Conservation (phyloP, 2,329 filamentous ascomycete species). For the Coccinonectria pachysandricola region DNA sequence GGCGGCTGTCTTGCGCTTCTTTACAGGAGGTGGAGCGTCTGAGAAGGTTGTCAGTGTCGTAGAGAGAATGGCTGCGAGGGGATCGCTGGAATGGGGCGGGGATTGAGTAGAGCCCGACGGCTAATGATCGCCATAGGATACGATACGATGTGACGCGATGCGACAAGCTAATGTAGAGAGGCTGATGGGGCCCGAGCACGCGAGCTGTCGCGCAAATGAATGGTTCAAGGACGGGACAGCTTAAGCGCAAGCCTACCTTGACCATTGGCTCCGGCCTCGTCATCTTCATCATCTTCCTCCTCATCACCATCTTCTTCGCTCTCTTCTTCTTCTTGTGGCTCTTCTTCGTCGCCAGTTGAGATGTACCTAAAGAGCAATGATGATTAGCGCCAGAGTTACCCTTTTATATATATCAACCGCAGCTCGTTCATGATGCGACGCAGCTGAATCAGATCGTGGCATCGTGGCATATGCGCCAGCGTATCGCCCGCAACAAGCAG, state of each 20-base stretch:
- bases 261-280: slow-evolving; percentile 23
- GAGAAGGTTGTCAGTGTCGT: not conserved
- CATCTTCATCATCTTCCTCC: slow-evolving; percentile 27
- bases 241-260: slow-evolving; percentile 24
- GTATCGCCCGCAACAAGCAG: not conserved
- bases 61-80: not conserved
- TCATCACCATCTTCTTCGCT: slow-evolving; percentile 29
- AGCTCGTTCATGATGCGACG: not conserved
- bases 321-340: slow-evolving; percentile 29
- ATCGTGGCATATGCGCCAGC: not conserved
- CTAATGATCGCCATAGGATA: no score
- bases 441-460: not conserved
- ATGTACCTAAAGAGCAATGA: slow-evolving; percentile 20
- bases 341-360: slow-evolving; percentile 30
- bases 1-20: slow-evolving; percentile 39
- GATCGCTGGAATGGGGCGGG: not conserved
- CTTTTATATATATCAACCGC: slow-evolving; percentile 2
- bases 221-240: not conserved
- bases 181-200: no score
- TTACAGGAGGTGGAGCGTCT: slow-evolving; percentile 33
- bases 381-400: slow-evolving; percentile 9
- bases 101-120: not conserved
- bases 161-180: no score
- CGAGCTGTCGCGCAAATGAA: no score
- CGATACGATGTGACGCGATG: no score